A percentile compares a stretch with the other conserved stretches of the same genome.
Conservation (phyloP, 352 stramenopile species). For the Phytophthora citrophthora region DNA sequence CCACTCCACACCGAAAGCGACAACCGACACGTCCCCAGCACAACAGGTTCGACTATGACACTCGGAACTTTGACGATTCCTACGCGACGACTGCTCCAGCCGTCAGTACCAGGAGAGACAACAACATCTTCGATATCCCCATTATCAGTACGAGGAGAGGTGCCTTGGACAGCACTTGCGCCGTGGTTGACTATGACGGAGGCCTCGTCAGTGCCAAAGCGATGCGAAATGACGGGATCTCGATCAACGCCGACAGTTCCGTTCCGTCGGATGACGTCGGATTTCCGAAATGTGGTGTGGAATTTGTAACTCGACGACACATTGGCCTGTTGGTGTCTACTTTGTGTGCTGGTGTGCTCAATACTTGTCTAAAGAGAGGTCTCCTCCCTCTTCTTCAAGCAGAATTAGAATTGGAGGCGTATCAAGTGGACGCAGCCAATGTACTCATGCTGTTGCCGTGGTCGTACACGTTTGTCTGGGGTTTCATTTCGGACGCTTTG, state of each 20-base stretch:
- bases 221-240: slow-evolving; percentile 1
- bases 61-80: slow-evolving; percentile 25
- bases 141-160: slow-evolving; percentile 27
- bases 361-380: slow-evolving; percentile 44
- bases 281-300: slow-evolving; percentile 6
- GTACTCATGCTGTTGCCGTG: slow-evolving; percentile 52
- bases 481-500: slow-evolving; percentile 62
- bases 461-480: slow-evolving; percentile 55
- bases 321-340: slow-evolving; percentile 49
- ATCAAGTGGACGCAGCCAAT: slow-evolving; percentile 43
- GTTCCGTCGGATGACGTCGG: slow-evolving; percentile 11
- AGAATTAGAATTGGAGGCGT: slow-evolving; percentile 40
- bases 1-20: slow-evolving; percentile 12
- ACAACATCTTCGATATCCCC: slow-evolving; percentile 21
- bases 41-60: slow-evolving; percentile 16
- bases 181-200: slow-evolving; percentile 39
- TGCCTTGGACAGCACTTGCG: slow-evolving; percentile 35
- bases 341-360: slow-evolving; percentile 40
- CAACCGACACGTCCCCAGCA: slow-evolving; percentile 8
- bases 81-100: slow-evolving; percentile 27
- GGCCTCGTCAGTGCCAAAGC: slow-evolving; percentile 20
- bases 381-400: slow-evolving; percentile 48
- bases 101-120: slow-evolving; percentile 25
- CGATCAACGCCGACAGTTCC: slow-evolving; percentile 18
- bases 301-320: slow-evolving; percentile 31